Base-by-base conservation (phyloP, 805 yeast genomes). In the Ogataea polymorpha region DNA sequence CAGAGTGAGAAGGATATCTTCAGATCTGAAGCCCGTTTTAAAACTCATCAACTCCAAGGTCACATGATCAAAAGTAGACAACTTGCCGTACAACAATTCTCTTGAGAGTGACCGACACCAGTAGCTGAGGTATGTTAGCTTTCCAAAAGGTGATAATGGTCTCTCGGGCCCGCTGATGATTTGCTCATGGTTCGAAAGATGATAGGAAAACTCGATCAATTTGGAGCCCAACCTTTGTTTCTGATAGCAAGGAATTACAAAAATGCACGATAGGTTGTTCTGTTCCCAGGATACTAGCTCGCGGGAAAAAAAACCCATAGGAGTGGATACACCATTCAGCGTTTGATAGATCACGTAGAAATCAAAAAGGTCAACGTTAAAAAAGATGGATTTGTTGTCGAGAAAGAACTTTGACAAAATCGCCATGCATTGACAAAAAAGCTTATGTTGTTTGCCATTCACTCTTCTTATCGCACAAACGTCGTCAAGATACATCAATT, bases 201-300 rank as follows among this genome's bases (percentile, higher is more conserved):
- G 80, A 56, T 91, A 93, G 27, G 95, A 86, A 50, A 88, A 86
- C 45, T 87, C 87, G 12, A 93, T 86, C 28, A 93, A 59, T 9
- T 87, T 67, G 5, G 87, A 79, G 0, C 98, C 99, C 18, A 90
- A 60, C 6, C 79, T 82, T 29, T 74, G 72, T 43, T 87, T 70
- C 59, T 91, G 98, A 59, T 79, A 93, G 3, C 96, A 96, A 1
- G 99, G 99, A 46, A 93, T 86, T 3, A 88, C 79, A 49, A 93
- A 71, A 10, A 93, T 85, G 57, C 98, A 93, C 0, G 97, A 96
- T 27, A 93, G 67, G 57, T 91, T 93, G 59, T 90, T 86, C 37
- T 78, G 73, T 39, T 86, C 91, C 74, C 80, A 79, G 0, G 96
- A 81, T 0, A 84, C 66, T 32, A 83, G 66, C 55, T 93, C 99